A percentile compares a stretch with the other conserved stretches of the same genome.
Evolutionary conservation across 208 protist genomes (phyloP).

Genomic region (Crithidia acanthocephali): DNA sequence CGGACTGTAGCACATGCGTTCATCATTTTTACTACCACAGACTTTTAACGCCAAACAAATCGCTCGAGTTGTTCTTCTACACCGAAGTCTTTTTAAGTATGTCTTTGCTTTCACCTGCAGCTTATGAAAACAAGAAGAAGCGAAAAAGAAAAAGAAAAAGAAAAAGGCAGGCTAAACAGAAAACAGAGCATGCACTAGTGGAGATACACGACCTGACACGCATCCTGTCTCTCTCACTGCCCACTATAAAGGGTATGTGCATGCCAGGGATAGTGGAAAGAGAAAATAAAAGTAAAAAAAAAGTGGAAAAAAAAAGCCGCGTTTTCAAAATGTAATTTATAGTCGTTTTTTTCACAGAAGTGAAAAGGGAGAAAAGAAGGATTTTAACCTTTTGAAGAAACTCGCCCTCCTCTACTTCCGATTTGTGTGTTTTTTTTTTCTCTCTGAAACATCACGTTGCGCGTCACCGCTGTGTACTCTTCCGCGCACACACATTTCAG

Average conservation of each 20-base stretch:
- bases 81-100: no score
- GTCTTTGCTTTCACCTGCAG: not conserved
- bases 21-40: not conserved
- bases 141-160: not conserved
- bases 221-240: no score
- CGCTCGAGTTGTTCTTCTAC: no score
- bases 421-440: conserved; percentile 1
- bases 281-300: conserved; percentile 4
- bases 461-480: no score
- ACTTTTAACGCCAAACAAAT: no score
- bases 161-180: not conserved
- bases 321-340: not conserved
- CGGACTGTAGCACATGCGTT: not conserved
- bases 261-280: not conserved
- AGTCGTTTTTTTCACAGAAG: not conserved
- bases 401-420: not conserved
- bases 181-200: not conserved
- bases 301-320: not conserved
- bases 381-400: conserved; percentile 13
- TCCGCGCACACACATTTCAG: no score
- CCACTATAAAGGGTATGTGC: not conserved
- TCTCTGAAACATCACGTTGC: not conserved
- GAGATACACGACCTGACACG: not conserved
- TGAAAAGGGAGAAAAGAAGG: conserved; percentile 8
- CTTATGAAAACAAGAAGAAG: not conserved